Evolutionary conservation across 2,329 filamentous ascomycete genomes (phyloP), one percentile per base, ranked within the genome.

Genomic region (Arthrobotrys sphaeroides): DNA sequence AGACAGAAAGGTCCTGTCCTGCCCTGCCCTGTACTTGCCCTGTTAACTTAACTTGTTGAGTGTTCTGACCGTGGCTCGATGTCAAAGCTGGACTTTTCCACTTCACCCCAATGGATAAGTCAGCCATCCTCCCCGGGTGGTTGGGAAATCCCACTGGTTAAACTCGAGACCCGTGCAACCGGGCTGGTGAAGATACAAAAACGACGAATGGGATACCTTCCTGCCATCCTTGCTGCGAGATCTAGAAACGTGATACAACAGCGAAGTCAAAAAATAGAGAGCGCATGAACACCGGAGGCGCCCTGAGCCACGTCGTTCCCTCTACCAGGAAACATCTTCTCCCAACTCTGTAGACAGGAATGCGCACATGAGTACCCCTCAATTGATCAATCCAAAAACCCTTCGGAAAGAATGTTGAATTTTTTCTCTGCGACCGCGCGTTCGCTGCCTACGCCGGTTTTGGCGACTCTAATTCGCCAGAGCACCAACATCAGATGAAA

Each of bases 191-290:
- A 40, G 33, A 36, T n/a, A 18, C 1, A 6, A 26, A 38, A 20
- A 18, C 31, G 62, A 55, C 62, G 49, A 67, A 67, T 67, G 24
- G 38, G 47, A 67, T 57, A 18, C 16, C 47, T 28, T 20, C 49
- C 36, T 57, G 2, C 51, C 2, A 28, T 57, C 42, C 49, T 47
- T 13, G 16, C 26, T 16, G n/a, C n/a, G 20, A n/a, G n/a, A n/a
- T n/a, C n/a, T n/a, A n/a, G n/a, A 16, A 45, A 67, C 49, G 49
- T 67, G 62, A 67, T 57, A 67, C 62, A 60, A 45, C n/a, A n/a
- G n/a, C n/a, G n/a, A n/a, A 31, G 36, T 42, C 18, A 22, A 43
- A 49, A 49, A 43, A 45, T 36, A 55, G 51, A 55, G 31, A 22
- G 3, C 31, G 61, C 61, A 65, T 53, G 20, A 65, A 65, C 61